Evolutionary conservation across 805 yeast genomes (phyloP).

Genomic region (Candida multigemmis): DNA sequence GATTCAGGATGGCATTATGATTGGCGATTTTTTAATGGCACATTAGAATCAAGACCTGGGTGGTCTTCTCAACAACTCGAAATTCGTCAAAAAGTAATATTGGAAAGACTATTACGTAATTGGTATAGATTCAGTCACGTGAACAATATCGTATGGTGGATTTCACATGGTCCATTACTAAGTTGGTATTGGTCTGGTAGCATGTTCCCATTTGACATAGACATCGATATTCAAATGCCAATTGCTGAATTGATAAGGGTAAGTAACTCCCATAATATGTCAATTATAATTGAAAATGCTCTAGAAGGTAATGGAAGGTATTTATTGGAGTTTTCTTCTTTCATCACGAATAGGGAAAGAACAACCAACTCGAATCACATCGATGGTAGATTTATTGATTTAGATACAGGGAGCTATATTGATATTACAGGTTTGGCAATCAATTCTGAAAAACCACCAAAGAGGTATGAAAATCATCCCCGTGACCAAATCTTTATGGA

Average conservation of each 20-base stretch:
- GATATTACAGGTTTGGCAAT: constrained; percentile 63
- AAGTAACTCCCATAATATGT: constrained; percentile 40
- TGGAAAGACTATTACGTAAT: constrained; percentile 44
- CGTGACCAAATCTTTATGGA: constrained; percentile 18
- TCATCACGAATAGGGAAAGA: constrained; percentile 43
- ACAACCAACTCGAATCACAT: constrained; percentile 58
- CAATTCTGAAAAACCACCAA: constrained; percentile 23
- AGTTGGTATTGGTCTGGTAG: constrained; percentile 61
- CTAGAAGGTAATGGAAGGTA: constrained; percentile 22
- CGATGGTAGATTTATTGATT: constrained; percentile 66
- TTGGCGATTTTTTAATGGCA: constrained; percentile 27
- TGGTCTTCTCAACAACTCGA: no score
- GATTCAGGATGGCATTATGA: constrained; percentile 27
- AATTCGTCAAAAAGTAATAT: constrained; percentile 20
- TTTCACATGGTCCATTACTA: constrained; percentile 57
- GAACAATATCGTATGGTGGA: constrained; percentile 45
- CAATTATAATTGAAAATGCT: constrained; percentile 38
- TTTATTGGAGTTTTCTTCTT: constrained; percentile 36
- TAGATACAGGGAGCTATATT: constrained; percentile 60
- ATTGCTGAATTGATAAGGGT: constrained; percentile 34
- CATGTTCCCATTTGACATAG: constrained; percentile 60
- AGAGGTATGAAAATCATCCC: constrained; percentile 8
- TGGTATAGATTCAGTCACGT: constrained; percentile 41
- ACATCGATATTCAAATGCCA: constrained; percentile 58
- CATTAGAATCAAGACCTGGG: constrained; percentile 20